Evolutionary conservation across 306 rosid genomes (phyloP), one percentile per base, ranked within the genome.

Genomic region (Malus fusca): DNA sequence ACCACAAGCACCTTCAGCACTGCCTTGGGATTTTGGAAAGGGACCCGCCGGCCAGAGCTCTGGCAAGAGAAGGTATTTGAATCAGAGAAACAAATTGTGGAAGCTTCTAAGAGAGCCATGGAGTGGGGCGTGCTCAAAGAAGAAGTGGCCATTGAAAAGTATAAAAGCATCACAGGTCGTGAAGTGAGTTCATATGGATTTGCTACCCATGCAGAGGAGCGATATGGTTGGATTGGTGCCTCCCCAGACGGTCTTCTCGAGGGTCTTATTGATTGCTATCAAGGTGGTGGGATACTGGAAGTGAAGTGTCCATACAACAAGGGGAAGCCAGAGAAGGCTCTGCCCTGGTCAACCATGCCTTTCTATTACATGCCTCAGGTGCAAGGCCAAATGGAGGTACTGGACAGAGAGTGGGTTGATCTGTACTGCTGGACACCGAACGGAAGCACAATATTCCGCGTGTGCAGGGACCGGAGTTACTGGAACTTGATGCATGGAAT

Each of bases 341-440:
- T 89, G 56, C 99, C 99, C 7, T 95, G 98, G 97, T 80, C 93
- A 23, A 80, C 80, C 0, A 71, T 95, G 90, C 99, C 99, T 23
- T 95, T 89, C 87, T 95, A 95, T 79, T 95, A 95, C 89, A 89
- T 95, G 97, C 99, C 99, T 76, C 99, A 95, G 65, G 90, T 95
- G 69, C 99, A 95, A 69, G 99, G 98, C 44, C 99, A 87, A 59
- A 87, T 95, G 97, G 99, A 95, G 83, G 88, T 95, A 77, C 88
- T 95, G 97, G 90, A 85, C 78, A 84, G 91, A 67, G 98, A 92
- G 8, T 92, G 97, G 97, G 91, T 87, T 78, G 91, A 95, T 83
- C 71, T 95, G 77, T 95, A 92, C 73, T 95, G 99, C 80, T 95
- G 99, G 99, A 92, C 90, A 3, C 93, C 89, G 53, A 95, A 95